phyloP scores from a whole-genome alignment of 2,329 filamentous ascomycete genomes.

The Xylaria digitata region DNA sequence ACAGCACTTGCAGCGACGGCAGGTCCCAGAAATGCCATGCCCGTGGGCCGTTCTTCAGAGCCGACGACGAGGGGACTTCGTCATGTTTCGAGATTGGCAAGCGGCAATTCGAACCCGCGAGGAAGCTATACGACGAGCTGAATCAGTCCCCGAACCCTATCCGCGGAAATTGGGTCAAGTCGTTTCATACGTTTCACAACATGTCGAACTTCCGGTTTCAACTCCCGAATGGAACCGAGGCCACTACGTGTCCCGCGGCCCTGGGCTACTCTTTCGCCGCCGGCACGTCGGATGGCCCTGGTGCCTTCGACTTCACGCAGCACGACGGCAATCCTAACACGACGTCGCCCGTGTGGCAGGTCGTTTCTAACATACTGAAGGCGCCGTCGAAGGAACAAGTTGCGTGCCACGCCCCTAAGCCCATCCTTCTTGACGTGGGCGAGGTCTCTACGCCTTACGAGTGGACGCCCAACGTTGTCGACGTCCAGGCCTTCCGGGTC shows the following conservation, averaged over 20 bases:
- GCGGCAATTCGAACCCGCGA: slow-evolving; percentile 69
- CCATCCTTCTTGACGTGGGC: slow-evolving; percentile 88
- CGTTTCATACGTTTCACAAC: slow-evolving; percentile 87
- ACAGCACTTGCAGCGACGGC: slow-evolving; percentile 83
- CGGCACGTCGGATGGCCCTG: slow-evolving; percentile 91
- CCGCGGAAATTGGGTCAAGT: slow-evolving; percentile 74
- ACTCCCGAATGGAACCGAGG: slow-evolving; percentile 76
- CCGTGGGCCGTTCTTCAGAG: slow-evolving; percentile 75
- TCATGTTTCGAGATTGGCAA: slow-evolving; percentile 81
- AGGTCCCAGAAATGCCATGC: slow-evolving; percentile 78
- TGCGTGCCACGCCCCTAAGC: slow-evolving; percentile 82
- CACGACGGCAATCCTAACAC: slow-evolving; percentile 78
- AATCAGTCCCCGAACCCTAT: slow-evolving; percentile 61
- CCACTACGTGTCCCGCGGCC: slow-evolving; percentile 84
- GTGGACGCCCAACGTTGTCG: slow-evolving; percentile 92
- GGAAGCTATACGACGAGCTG: slow-evolving; percentile 63
- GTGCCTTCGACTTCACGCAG: slow-evolving; percentile 93
- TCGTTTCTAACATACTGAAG: slow-evolving; percentile 79
- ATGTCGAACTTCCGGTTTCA: slow-evolving; percentile 80
- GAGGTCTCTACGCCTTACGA: slow-evolving; percentile 81
- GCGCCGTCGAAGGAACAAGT: slow-evolving; percentile 76
- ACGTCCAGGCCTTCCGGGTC: slow-evolving; percentile 85
- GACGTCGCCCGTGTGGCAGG: slow-evolving; percentile 77
- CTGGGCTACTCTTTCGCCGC: slow-evolving; percentile 93
- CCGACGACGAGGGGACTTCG: slow-evolving; percentile 76